Conservation (phyloP, 2,329 filamentous ascomycete species). For the Hypoxylon sp. region DNA sequence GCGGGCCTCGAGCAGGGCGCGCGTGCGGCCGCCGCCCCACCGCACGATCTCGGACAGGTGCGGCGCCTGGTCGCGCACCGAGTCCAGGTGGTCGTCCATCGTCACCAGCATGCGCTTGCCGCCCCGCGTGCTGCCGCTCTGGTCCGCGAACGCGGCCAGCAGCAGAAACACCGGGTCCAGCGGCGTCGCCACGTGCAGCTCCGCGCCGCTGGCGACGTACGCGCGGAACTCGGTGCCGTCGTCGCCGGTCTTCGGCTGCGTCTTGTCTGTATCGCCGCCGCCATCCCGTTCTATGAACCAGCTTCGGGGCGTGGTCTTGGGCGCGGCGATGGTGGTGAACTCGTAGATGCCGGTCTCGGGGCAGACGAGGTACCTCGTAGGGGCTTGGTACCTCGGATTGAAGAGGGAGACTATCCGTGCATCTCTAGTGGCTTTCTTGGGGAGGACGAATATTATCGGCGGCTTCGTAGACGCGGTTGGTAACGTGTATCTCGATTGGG, state of each 20-base stretch:
- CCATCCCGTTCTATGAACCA: slow-evolving; percentile 70
- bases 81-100: slow-evolving; percentile 76
- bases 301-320: slow-evolving; percentile 63
- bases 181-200: slow-evolving; percentile 83
- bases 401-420: slow-evolving; percentile 67
- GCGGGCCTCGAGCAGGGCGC: slow-evolving; percentile 65
- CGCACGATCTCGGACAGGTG: slow-evolving; percentile 67
- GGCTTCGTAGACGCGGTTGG: slow-evolving; percentile 52
- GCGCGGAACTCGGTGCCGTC: slow-evolving; percentile 43
- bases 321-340: slow-evolving; percentile 65
- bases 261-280: slow-evolving; percentile 29
- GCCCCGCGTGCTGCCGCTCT: slow-evolving; percentile 51
- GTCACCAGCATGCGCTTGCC: slow-evolving; percentile 71
- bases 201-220: slow-evolving; percentile 68
- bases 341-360: slow-evolving; percentile 70
- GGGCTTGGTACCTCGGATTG: slow-evolving; percentile 63
- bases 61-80: slow-evolving; percentile 60
- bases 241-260: slow-evolving; percentile 25
- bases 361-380: slow-evolving; percentile 68
- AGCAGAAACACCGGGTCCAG: slow-evolving; percentile 87
- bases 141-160: slow-evolving; percentile 70
- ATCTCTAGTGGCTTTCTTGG: slow-evolving; percentile 59
- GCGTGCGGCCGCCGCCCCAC: slow-evolving; percentile 54
- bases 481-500: slow-evolving; percentile 53
- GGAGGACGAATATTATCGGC: slow-evolving; percentile 67